Evolutionary conservation across 345 rosid genomes (phyloP).

Genomic region (Eucalyptus urophylla): DNA sequence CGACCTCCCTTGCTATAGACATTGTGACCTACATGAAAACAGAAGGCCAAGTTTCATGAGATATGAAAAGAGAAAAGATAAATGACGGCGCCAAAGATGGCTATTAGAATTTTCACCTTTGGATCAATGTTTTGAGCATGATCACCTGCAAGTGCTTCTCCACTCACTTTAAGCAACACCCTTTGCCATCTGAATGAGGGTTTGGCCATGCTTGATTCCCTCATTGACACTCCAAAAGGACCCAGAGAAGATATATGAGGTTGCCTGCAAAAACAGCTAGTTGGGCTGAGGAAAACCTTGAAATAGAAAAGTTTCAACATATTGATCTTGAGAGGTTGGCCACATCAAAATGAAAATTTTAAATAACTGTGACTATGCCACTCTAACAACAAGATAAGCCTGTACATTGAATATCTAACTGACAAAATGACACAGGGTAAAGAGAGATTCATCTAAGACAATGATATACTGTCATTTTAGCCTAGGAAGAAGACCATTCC

Average conservation of each 20-base stretch:
- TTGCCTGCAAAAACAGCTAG: conserved; percentile 27
- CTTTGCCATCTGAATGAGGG: conserved; percentile 75
- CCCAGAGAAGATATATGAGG: conserved; percentile 39
- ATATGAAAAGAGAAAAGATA: background rate
- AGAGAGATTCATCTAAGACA: background rate
- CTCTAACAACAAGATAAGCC: background rate
- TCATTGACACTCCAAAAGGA: conserved; percentile 37
- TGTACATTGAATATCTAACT: background rate
- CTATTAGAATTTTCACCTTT: conserved; percentile 26
- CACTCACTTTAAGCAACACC: conserved; percentile 94
- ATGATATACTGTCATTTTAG: background rate
- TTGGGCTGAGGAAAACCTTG: background rate
- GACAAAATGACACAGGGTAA: background rate
- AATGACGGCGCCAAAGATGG: background rate
- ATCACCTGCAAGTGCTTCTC: conserved; percentile 98
- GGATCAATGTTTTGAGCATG: conserved; percentile 72
- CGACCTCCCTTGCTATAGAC: conserved; percentile 95
- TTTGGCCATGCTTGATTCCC: conserved; percentile 15
- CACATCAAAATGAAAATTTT: background rate
- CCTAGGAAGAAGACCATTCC: background rate
- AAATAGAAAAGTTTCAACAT: background rate
- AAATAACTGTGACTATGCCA: background rate
- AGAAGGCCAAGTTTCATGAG: background rate
- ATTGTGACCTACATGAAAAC: conserved; percentile 56
- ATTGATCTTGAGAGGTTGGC: background rate